Base-by-base conservation (phyloP, 768 basidiomycete genomes). In the Lanmaoa pseudosensibilis region DNA sequence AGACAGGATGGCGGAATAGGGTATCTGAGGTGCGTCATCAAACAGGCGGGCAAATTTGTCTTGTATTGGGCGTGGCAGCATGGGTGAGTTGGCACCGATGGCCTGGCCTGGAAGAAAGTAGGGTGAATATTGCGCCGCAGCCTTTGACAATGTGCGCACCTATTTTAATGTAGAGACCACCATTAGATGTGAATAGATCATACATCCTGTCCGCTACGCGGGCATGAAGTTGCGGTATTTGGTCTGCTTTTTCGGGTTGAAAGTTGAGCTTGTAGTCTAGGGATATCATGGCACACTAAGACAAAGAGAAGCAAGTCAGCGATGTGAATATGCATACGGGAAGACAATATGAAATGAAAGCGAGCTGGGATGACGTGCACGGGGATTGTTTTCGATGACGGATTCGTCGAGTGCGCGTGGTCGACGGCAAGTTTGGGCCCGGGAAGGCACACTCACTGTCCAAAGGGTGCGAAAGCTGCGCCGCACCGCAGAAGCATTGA, bases 191-290 rank as follows among this genome's bases (percentile, higher is more conserved):
- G 64, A 94, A 83, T 45, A 97, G 78, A 66, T 87, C 74, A 59
- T 83, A 87, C 56, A 98, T 76, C 51, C 92, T 77, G 19, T 85
- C 77, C 0, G 92, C 94, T 11, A 94, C 91, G 43, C 95, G 83
- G 60, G 90, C 83, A 60, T 98, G 95, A 3, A 98, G 75, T 27
- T 83, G 79, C 7, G 90, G 88, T 65, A 96, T 94, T 49, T 78
- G 72, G 27, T 89, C 83, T 1, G 82, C 83, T 56, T 86, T 87
- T 46, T 81, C 80, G 0, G 86, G 85, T 10, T 78, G 85, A 63
- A 96, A 97, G 73, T 95, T 94, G 49, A 88, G 70, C 67, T 98
- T 97, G 76, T 94, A 96, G 75, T 92, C 88, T 55, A 84, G 58
- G 7, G 88, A 87, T 46, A 92, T 87, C 56, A 84, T 66, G 12